Conservation (phyloP, 2,329 filamentous ascomycete genomes). For the Pseudocercospora eumusae region DNA sequence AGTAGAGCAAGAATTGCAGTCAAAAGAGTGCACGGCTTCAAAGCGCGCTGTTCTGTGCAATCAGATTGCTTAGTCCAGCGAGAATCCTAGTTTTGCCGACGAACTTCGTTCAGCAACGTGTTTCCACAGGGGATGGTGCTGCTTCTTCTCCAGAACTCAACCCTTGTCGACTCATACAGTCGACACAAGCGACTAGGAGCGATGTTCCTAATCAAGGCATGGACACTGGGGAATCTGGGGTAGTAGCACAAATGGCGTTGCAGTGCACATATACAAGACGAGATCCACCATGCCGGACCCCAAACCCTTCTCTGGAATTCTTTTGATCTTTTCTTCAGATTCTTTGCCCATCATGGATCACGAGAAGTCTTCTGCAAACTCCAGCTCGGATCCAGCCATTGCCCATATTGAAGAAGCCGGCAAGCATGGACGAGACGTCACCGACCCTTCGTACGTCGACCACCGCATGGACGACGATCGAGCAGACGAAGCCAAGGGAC, state of each 20-base stretch:
- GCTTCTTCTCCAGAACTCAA: background rate
- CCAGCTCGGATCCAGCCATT: conserved; percentile 4
- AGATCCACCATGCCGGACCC: background rate
- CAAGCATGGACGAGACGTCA: conserved; percentile 9
- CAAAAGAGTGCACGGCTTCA: too few species aligned
- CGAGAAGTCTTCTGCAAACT: background rate
- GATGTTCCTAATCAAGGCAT: background rate
- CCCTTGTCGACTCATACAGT: background rate
- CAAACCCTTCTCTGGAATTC: background rate
- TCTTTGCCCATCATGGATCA: background rate
- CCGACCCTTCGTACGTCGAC: conserved; percentile 23
- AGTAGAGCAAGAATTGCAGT: too few species aligned
- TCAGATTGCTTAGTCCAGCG: too few species aligned
- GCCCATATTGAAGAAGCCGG: conserved; percentile 23
- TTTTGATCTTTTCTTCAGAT: background rate
- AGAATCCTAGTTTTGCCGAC: too few species aligned
- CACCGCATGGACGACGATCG: conserved; percentile 31
- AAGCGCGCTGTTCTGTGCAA: too few species aligned
- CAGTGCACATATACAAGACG: background rate
- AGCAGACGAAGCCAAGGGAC: conserved; percentile 30
- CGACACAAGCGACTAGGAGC: background rate
- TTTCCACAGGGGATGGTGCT: too few species aligned
- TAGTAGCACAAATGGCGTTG: background rate
- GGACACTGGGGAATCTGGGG: background rate
- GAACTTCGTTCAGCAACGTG: too few species aligned